phyloP scores from a whole-genome alignment of 2,329 filamentous ascomycete species.

The Orbilia javanica region DNA sequence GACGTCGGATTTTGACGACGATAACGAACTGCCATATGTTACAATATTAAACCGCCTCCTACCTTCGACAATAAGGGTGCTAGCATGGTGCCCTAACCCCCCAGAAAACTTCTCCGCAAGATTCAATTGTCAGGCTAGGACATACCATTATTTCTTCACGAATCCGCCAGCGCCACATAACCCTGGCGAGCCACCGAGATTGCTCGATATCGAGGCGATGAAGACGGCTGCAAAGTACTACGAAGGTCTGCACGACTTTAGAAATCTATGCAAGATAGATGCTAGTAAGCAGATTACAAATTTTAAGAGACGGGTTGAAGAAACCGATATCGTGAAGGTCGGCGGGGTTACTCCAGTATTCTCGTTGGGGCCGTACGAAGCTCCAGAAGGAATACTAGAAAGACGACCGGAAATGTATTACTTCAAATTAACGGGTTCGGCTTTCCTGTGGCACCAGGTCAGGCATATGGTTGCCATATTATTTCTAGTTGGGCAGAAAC shows the following conservation, averaged over 20 bases:
- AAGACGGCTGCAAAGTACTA: conserved; percentile 81
- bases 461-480: conserved; percentile 91
- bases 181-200: conserved; percentile 71
- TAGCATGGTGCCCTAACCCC: conserved; percentile 91
- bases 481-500: conserved; percentile 90
- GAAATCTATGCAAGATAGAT: conserved; percentile 97
- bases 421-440: conserved; percentile 88
- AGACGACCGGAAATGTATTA: conserved; percentile 75
- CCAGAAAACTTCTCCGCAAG: conserved; percentile 86
- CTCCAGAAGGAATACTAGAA: conserved; percentile 13
- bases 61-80: conserved; percentile 86
- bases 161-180: conserved; percentile 71
- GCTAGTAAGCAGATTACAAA: conserved; percentile 87
- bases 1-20: conserved; percentile 71
- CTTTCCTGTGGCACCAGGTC: conserved; percentile 98
- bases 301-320: conserved; percentile 82
- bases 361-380: neutral
- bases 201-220: conserved; percentile 91
- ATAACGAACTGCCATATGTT: conserved; percentile 86
- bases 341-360: conserved; percentile 73
- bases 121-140: conserved; percentile 90
- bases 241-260: conserved; percentile 89
- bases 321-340: conserved; percentile 81
- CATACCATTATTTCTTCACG: conserved; percentile 98
- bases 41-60: conserved; percentile 87